Evolutionary conservation across 2,329 filamentous ascomycete genomes (phyloP), one percentile per base, ranked within the genome.

Genomic region (Verticillium nubilum): DNA sequence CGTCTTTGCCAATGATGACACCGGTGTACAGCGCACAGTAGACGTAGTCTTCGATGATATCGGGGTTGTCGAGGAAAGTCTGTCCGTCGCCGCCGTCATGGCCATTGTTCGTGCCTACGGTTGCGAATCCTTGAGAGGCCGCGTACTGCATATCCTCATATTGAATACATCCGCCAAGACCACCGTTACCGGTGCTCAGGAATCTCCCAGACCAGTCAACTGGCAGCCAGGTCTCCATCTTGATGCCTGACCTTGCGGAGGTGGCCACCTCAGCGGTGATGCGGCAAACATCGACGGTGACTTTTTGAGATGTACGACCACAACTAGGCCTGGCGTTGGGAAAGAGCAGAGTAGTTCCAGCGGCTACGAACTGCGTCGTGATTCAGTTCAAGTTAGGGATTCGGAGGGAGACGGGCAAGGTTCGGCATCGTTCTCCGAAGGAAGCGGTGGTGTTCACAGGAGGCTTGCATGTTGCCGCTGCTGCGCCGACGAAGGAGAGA

Each of bases 21-120:
- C 78, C 79, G 35, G 78, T 79, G 63, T 84, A 80, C 25, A 72
- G 58, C 4, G 72, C 70, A 2, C 70, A 64, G 56, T 68, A 66
- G 23, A 67, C 65, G 26, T 73, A 78, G 57, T 78, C 75, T 27
- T 69, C 63, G 3, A 76, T 53, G 1, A 72, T 64, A n/a, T 76
- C 75, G 0, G 71, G 68, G 23, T 76, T 74, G 29, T 73, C 60
- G 57, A 74, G 68, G 52, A 74, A 73, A 0, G 69, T 60, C 54
- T 62, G 54, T 4, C 70, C 70, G 17, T 59, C 28, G 4, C 73
- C 71, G 29, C 78, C 80, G 61, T 80, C 79, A 53, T 82, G 79
- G 3, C 79, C 79, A 23, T 78, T 80, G 60, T 82, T 81, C 1
- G 79, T 75, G 2, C 77, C 79, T 29, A 81, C 73, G 0, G 73